Base-by-base conservation (phyloP, 257 asterid species). In the Scutellaria galericulata region DNA sequence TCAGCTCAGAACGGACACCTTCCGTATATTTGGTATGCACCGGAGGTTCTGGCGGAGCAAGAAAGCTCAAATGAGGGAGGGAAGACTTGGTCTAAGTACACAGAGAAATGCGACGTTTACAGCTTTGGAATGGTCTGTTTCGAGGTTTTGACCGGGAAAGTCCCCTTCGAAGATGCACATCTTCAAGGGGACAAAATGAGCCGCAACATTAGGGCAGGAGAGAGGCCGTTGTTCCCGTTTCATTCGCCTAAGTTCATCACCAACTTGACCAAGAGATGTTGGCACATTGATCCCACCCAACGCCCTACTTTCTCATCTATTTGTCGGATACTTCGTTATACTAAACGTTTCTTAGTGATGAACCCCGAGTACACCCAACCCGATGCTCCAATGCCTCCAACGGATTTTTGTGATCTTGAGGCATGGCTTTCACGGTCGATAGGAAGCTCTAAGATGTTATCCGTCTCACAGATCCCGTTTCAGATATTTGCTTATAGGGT, bases 61-160 rank as follows among this genome's bases (percentile, higher is more conserved):
- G 96, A 89, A 51, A 58, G 64, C 7, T 24, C 70, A 0, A 82
- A 69, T 24, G 79, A 59, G 1, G 80, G 68, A 5, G 77, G 50
- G n/a, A 74, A 27, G n/a, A n/a, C n/a, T n/a, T n/a, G n/a, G n/a
- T n/a, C 52, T 1, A 85, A 81, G 75, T 76, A 73, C 66, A 71
- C 86, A 0, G 96, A 89, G 76, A 93, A 93, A 71, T 82, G 89
- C 0, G 97, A 93, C 48, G 91, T 91, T 20, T 93, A 93, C 44
- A 93, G 96, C 75, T 93, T 88, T 24, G 98, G 95, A 22, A 93
- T 93, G 97, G 81, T 93, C 10, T 93, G 96, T 51, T 93, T 93
- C 14, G 92, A 93, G 83, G 76, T 93, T 42, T 53, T 93, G 73
- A 88, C 96, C 0, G 98, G 98, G 41, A 93, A 93, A 77, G 95